Conservation (phyloP, 106 monocot species). For the Dendrobium officinale region DNA sequence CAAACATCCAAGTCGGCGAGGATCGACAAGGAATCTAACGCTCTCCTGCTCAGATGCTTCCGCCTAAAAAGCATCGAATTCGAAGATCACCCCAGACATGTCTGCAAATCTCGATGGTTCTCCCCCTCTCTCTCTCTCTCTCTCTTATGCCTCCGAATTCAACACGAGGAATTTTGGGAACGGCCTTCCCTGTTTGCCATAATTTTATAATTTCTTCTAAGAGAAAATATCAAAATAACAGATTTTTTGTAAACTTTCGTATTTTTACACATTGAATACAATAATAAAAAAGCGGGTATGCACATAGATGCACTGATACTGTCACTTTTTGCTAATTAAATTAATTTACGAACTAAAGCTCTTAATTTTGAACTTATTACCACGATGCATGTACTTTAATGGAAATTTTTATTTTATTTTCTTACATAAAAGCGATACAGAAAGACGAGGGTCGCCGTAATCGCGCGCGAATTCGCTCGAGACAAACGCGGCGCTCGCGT, state of each 20-base stretch:
- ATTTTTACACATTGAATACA: not conserved
- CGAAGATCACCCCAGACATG: not conserved
- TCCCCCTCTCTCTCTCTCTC: not conserved
- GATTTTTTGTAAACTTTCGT: not conserved
- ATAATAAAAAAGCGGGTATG: not conserved
- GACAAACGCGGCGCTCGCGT: no score
- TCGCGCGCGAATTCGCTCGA: no score
- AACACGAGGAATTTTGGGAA: conserved; percentile 8
- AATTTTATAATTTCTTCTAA: not conserved
- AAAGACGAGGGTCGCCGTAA: no score
- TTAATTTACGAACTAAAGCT: not conserved
- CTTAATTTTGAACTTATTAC: no score
- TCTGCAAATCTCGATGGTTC: not conserved
- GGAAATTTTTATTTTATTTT: no score
- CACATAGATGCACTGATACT: not conserved
- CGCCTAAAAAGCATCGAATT: conserved; percentile 1
- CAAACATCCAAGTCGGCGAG: not conserved
- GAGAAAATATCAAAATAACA: not conserved
- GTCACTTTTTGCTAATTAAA: not conserved
- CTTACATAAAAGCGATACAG: no score
- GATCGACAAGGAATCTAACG: conserved; percentile 6
- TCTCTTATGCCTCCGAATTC: not conserved
- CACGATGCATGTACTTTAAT: no score
- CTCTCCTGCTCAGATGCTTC: conserved; percentile 7
- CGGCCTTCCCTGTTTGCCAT: not conserved